Percentiles rank a stretch among this genome's conserved stretches.
Conservation (phyloP, 768 basidiomycete genomes). For the Pleurotus ostreatus region DNA sequence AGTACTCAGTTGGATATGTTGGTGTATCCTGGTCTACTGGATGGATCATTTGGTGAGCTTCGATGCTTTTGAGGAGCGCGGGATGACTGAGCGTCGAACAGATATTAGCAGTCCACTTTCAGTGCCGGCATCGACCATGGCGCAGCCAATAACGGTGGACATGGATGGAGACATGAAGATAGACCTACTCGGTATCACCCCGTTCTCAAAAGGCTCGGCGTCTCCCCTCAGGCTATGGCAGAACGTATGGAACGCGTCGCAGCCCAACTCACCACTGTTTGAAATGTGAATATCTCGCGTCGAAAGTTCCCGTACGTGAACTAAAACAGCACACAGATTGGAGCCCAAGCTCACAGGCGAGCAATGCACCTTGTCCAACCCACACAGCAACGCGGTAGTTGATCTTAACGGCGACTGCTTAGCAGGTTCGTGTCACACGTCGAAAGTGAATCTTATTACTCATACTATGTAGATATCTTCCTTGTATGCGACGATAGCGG, state of each 20-base stretch:
- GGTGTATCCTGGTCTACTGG: constrained; percentile 62
- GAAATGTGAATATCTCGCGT: constrained; percentile 42
- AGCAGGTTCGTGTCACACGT: constrained; percentile 52
- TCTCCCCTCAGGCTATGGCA: constrained; percentile 67
- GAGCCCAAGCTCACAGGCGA: constrained; percentile 57
- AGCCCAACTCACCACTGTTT: constrained; percentile 52
- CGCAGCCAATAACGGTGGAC: constrained; percentile 87
- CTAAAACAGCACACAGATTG: constrained; percentile 28
- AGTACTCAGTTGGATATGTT: constrained; percentile 56
- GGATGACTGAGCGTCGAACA: constrained; percentile 14
- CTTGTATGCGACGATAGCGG: constrained; percentile 73
- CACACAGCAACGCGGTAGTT: constrained; percentile 92
- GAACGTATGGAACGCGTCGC: constrained; percentile 71
- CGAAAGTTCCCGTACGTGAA: no score
- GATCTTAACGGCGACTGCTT: constrained; percentile 96
- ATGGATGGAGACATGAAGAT: constrained; percentile 85
- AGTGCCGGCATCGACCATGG: constrained; percentile 58
- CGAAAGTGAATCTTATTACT: not conserved
- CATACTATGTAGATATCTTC: constrained; percentile 64
- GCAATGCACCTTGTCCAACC: constrained; percentile 76
- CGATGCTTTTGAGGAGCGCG: not conserved
- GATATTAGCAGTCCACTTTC: constrained; percentile 41
- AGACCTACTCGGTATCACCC: constrained; percentile 72
- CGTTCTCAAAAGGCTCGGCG: constrained; percentile 30
- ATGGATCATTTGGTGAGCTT: constrained; percentile 65